Evolutionary conservation across 164 flowering plant genomes (phyloP).

Genomic region (Santalum album): DNA sequence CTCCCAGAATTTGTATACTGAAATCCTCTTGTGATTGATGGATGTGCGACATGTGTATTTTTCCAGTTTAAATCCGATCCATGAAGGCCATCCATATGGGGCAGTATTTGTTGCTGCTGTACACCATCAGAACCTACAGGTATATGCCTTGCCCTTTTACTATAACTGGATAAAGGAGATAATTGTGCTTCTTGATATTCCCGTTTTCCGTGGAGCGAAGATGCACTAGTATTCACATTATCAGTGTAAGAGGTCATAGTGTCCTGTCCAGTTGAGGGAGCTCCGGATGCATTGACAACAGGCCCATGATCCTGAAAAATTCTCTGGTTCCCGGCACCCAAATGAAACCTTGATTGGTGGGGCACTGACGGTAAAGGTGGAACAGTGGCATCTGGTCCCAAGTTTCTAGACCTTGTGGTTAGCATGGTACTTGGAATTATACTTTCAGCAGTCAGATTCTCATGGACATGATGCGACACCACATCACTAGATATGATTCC

Average conservation of each 20-base stretch:
- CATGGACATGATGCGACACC: conserved; percentile 32
- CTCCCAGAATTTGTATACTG: conserved; percentile 49
- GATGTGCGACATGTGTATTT: conserved; percentile 48
- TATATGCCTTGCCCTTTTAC: conserved; percentile 50
- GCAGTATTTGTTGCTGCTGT: conserved; percentile 43
- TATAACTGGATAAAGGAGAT: conserved; percentile 35
- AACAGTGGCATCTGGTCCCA: conserved; percentile 37
- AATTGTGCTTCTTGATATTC: conserved; percentile 58
- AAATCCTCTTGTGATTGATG: conserved; percentile 44
- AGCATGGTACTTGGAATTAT: conserved; percentile 22
- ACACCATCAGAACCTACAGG: conserved; percentile 38
- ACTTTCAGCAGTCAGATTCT: conserved; percentile 34
- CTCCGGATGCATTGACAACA: conserved; percentile 28
- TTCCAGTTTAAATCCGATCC: conserved; percentile 68
- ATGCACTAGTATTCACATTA: conserved; percentile 24
- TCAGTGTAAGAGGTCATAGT: conserved; percentile 52
- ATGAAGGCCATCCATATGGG: conserved; percentile 36
- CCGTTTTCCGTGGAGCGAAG: conserved; percentile 50
- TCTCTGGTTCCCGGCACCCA: conserved; percentile 34
- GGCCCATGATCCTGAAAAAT: conserved; percentile 44
- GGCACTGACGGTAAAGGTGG: conserved; percentile 28
- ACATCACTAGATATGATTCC: conserved; percentile 31
- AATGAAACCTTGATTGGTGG: conserved; percentile 42
- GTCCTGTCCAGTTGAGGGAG: conserved; percentile 52
- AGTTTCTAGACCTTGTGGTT: conserved; percentile 31